A percentile compares a stretch with the other conserved stretches of the same genome.
phyloP scores from a whole-genome alignment of 139 green algal genomes.

The Micractinium sp. region DNA sequence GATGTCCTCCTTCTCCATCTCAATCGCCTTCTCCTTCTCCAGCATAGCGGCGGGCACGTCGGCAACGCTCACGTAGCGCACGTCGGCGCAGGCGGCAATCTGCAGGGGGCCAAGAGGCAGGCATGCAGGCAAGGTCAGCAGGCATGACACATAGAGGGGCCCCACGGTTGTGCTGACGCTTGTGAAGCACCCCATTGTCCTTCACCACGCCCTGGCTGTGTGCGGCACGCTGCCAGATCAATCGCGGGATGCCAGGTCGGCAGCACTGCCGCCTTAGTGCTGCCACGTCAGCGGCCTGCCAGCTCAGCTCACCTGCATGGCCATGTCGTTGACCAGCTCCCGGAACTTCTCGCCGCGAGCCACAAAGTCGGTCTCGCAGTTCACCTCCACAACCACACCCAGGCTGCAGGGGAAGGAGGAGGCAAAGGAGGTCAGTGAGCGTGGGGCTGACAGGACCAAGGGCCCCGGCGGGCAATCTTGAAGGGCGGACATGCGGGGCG shows the following conservation, averaged over 20 bases:
- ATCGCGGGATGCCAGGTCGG: background rate
- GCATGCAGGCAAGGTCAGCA: background rate
- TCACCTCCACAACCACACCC: constrained; percentile 87
- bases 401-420: constrained; percentile 47
- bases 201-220: background rate
- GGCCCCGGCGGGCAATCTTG: no score
- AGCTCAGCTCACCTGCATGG: constrained; percentile 68
- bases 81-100: constrained; percentile 66
- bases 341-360: constrained; percentile 90
- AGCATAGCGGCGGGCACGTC: constrained; percentile 85
- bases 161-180: no score
- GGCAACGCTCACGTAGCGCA: constrained; percentile 70
- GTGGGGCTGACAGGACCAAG: no score
- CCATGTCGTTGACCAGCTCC: constrained; percentile 84
- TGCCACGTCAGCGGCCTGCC: no score
- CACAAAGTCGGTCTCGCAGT: constrained; percentile 99
- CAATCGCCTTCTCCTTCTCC: constrained; percentile 87
- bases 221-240: background rate
- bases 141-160: no score
- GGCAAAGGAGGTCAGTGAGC: background rate
- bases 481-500: no score
- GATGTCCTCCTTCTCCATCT: constrained; percentile 97
- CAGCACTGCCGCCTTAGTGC: background rate
- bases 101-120: background rate
- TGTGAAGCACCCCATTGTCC: no score